These are phyloP conservation scores for Populus hybrid DNA, from an alignment of 441 rosid genomes.

Conservation along the genomic window DNA sequence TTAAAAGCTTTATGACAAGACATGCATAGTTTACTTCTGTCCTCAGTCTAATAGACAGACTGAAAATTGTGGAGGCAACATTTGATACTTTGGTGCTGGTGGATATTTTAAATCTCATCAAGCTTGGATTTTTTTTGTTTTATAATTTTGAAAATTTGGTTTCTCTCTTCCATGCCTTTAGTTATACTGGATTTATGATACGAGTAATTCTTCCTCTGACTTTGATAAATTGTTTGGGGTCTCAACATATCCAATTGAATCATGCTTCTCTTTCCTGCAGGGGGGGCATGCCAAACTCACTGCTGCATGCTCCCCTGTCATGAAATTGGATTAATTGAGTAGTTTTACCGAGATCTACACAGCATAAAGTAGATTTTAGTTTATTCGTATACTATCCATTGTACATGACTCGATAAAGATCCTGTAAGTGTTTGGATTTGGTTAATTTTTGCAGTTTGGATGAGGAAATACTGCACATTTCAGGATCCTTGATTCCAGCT, in stretches of 20 bases:
- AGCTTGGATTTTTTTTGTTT: not conserved
- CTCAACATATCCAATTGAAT: too few species aligned
- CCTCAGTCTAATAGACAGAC: not conserved
- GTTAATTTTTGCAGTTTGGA: constrained; percentile 55
- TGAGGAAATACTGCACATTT: constrained; percentile 72
- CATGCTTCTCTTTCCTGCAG: too few species aligned
- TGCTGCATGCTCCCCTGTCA: too few species aligned
- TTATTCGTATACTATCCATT: not conserved
- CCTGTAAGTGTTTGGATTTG: constrained; percentile 4
- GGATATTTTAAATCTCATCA: not conserved
- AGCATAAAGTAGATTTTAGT: not conserved
- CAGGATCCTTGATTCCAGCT: constrained; percentile 57
- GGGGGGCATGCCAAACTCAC: too few species aligned
- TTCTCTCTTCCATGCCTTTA: too few species aligned
- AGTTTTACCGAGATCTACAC: too few species aligned
- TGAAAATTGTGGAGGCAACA: not conserved
- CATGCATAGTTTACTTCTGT: not conserved
- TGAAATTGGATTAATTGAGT: too few species aligned
- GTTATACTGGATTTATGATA: not conserved
- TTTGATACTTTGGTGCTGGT: not conserved
- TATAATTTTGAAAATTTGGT: too few species aligned
- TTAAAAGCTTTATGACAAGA: not conserved
- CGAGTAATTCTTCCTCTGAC: not conserved
- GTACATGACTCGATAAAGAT: not conserved
- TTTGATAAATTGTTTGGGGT: too few species aligned